Evolutionary conservation across 2,329 filamentous ascomycete genomes (phyloP), one percentile per base, ranked within the genome.

Genomic region (Keithomyces neogunnii): DNA sequence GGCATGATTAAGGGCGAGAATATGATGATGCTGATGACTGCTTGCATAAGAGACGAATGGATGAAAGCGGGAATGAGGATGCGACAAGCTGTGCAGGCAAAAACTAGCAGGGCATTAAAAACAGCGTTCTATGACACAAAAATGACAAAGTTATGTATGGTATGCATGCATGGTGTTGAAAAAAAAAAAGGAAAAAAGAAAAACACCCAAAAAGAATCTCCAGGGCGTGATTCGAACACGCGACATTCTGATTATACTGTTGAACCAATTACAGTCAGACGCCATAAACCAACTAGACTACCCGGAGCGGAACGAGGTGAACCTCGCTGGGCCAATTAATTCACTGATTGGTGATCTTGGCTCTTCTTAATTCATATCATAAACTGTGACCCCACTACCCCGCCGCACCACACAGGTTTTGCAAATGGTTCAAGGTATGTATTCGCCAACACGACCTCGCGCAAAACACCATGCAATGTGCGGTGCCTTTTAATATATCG

Each of bases 271-370:
- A 61, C 59, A 61, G 59, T 52, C 59, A 52, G 48, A 59, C 55
- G 59, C 58, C 57, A 60, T 60, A 53, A 60, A 58, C 59, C 59
- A 61, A 59, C 59, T 61, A 59, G 57, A 58, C 59, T 57, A 61
- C 59, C 58, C 58, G 49, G 59, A 61, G 59, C 9, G 1, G 2
- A 2, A 4, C n/a, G 19, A 8, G n/a, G 7, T 26, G 26, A 11
- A 4, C 29, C 40, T 11, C 32, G 40, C 32, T 3, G 10, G 13
- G 29, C 4, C 11, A 38, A 19, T 42, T 36, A 29, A 48, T 48
- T 51, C 46, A 33, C 26, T 19, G 29, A 3, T 11, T 19, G 46
- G 10, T 48, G 50, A 43, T 35, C 11, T 9, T 33, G 29, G 46
- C 10, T 4, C 6, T 0, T 0, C 3, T 40, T 45, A 51, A 33